Percentiles rank a stretch among this genome's conserved stretches.
phyloP scores from a whole-genome alignment of 164 flowering plant species.

The Echeveria elegans region DNA sequence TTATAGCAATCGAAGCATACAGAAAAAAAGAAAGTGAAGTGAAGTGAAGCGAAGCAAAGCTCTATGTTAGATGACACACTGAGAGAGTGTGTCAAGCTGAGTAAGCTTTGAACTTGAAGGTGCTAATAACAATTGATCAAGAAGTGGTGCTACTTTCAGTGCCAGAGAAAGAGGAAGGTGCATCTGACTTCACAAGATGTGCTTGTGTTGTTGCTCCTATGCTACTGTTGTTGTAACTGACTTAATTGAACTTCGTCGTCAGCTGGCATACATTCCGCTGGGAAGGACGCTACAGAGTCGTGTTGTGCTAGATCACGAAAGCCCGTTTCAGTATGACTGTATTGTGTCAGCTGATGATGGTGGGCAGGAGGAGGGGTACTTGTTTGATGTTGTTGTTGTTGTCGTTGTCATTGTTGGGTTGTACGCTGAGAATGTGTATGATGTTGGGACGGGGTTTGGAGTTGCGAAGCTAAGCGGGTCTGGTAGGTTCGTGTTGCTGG shows the following conservation, averaged over 20 bases:
- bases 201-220: conserved; percentile 31
- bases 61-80: too few relatives aligned
- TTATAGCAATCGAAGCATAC: too few relatives aligned
- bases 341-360: conserved; percentile 33
- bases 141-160: conserved; percentile 70
- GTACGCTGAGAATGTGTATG: not conserved
- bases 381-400: conserved; percentile 28
- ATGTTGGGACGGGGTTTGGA: conserved; percentile 19
- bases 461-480: conserved; percentile 49
- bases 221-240: conserved; percentile 30
- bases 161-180: conserved; percentile 58
- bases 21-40: too few relatives aligned
- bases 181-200: conserved; percentile 58
- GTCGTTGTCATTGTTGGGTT: conserved; percentile 20
- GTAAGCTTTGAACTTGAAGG: not conserved
- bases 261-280: conserved; percentile 35
- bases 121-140: not conserved
- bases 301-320: conserved; percentile 19
- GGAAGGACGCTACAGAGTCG: not conserved
- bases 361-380: conserved; percentile 19
- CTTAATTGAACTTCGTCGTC: conserved; percentile 44
- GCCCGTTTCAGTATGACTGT: conserved; percentile 31
- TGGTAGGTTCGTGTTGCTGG: conserved; percentile 14
- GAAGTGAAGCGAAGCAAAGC: too few relatives aligned
- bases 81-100: not conserved